Evolutionary conservation across 2,329 filamentous ascomycete species (phyloP), one percentile per base, ranked within the genome.

Genomic region (Hymenoscyphus linearis): DNA sequence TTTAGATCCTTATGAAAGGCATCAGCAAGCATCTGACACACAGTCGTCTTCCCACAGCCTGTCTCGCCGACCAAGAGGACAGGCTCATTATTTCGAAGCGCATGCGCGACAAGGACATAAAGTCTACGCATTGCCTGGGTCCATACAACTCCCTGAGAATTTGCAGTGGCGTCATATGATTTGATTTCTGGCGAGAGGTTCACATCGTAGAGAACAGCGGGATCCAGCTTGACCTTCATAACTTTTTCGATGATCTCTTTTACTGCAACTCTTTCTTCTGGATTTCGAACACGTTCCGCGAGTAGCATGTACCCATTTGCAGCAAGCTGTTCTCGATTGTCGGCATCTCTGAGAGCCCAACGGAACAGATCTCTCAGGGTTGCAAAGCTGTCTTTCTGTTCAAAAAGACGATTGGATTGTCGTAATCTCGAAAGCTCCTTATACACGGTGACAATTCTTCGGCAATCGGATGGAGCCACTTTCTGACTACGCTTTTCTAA

Each of bases 381-480:
- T 1, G 96, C 95, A 74, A 99, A 99, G 73, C 93, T 93, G 72
- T 93, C 95, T 75, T 96, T 96, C 71, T 97, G 91, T 76, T 99
- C 96, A 72, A 99, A 99, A 4, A 99, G 78, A 52, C 96, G 82
- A 71, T 87, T 93, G 25, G 93, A 91, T 75, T 99, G 96, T 26
- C 96, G 87, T 47, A 98, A 80, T 4, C 91, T 82, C 0, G 95
- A 96, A 6, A 99, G 83, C 72, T 96, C 92, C 70, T 91, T 90
- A 75, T 99, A 99, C 0, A 98, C 93, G 9, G 87, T 85, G 3
- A 99, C 95, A 62, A 99, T 98, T 57, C 90, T 85, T 65, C 85
- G 85, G 72, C 93, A 96, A 77, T 97, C 95, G 0, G 93, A 93
- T 4, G 93, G 91, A 0, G 95, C 91, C 14, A 96, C 86, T 65